Evolutionary conservation across 805 yeast species (phyloP).

Genomic region (Cyberlindnera xylosilytica): DNA sequence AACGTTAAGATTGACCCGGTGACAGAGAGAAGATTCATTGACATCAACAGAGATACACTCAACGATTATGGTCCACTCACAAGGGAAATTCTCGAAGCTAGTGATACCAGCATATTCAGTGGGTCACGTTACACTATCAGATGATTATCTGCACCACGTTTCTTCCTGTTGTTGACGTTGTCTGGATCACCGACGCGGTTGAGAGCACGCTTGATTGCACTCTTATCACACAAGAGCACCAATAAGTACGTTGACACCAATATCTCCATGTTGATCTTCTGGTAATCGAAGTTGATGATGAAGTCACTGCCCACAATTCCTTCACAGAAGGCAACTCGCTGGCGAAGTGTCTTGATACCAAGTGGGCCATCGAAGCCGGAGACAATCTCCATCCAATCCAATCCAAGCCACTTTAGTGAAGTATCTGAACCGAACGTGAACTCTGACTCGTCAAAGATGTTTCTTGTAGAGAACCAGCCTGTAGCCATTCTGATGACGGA

Average conservation of each 20-base stretch:
- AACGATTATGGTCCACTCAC: conserved; percentile 24
- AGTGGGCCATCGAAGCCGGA: conserved; percentile 3
- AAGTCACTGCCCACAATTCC: conserved; percentile 13
- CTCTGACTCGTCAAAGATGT: conserved; percentile 6
- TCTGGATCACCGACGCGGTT: not conserved
- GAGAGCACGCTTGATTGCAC: not conserved
- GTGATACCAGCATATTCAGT: conserved; percentile 20
- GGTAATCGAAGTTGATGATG: conserved; percentile 19
- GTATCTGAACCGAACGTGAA: conserved; percentile 20
- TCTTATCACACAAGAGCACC: conserved; percentile 8
- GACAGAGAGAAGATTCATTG: conserved; percentile 21
- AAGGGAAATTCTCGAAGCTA: conserved; percentile 13
- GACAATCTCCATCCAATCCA: conserved; percentile 22
- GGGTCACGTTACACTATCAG: conserved; percentile 19
- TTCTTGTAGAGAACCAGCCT: conserved; percentile 1
- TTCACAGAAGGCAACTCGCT: conserved; percentile 21
- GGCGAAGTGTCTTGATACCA: conserved; percentile 12
- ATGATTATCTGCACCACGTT: not conserved
- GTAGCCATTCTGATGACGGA: conserved; percentile 17
- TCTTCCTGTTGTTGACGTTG: not conserved
- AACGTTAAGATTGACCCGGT: conserved; percentile 21
- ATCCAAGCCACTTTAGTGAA: conserved; percentile 23
- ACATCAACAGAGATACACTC: conserved; percentile 16
- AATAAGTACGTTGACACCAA: conserved; percentile 23
- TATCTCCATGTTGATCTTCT: conserved; percentile 24